Conservation (phyloP, 495 filamentous ascomycete species). For the Pseudoneurospora amorphoporcata region DNA sequence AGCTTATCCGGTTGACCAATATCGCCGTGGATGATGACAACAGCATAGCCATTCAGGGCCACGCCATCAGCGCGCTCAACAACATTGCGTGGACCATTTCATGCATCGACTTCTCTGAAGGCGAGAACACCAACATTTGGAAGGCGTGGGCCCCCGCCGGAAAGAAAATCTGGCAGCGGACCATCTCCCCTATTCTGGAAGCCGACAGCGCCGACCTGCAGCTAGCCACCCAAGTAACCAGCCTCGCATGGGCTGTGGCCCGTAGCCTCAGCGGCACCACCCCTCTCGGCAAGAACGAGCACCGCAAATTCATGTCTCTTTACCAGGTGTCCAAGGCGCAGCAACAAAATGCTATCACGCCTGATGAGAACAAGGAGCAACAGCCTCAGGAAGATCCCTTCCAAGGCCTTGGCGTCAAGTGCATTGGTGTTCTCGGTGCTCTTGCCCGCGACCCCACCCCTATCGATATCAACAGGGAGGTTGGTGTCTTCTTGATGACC, state of each 20-base stretch:
- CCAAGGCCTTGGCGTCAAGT: constrained; percentile 46
- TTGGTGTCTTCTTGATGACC: constrained; percentile 49
- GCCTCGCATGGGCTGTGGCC: constrained; percentile 52
- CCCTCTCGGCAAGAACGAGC: constrained; percentile 36
- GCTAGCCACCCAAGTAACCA: constrained; percentile 46
- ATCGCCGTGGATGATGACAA: constrained; percentile 11
- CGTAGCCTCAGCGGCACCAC: constrained; percentile 38
- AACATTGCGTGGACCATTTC: constrained; percentile 53
- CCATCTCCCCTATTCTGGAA: constrained; percentile 40
- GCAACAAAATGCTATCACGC: constrained; percentile 3
- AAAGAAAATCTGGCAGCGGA: constrained; percentile 41
- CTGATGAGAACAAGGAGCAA: constrained; percentile 5
- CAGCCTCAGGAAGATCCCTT: constrained; percentile 31
- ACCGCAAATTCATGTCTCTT: constrained; percentile 49
- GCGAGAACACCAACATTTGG: constrained; percentile 30
- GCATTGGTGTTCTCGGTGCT: constrained; percentile 49
- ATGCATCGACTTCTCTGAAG: constrained; percentile 35
- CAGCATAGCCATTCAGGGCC: constrained; percentile 27
- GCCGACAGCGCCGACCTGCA: constrained; percentile 48
- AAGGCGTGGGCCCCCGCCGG: constrained; percentile 39
- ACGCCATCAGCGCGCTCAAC: constrained; percentile 43
- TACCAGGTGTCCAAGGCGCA: constrained; percentile 41
- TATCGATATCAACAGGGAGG: constrained; percentile 39
- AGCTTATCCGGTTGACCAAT: constrained; percentile 33
- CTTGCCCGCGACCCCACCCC: constrained; percentile 40